phyloP scores from a whole-genome alignment of 441 rosid genomes.

The Pelargonium australe region DNA sequence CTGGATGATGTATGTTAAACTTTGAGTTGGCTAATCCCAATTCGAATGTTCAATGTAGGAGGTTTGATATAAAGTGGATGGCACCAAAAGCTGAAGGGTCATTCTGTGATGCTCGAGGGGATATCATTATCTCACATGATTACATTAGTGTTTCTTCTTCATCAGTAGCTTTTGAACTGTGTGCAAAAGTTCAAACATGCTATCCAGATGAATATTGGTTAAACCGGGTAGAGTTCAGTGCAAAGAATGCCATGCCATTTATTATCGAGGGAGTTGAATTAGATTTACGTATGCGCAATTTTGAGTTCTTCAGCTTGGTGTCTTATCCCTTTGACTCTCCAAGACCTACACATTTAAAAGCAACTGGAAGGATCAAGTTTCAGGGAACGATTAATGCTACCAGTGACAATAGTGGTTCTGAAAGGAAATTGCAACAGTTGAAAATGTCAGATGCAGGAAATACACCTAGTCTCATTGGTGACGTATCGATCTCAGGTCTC shows the following conservation, averaged over 20 bases:
- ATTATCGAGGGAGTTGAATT: constrained; percentile 86
- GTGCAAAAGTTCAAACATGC: constrained; percentile 70
- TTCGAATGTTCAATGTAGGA: constrained; percentile 42
- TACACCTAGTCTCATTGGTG: constrained; percentile 65
- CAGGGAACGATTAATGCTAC: constrained; percentile 57
- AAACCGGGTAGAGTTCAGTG: constrained; percentile 37
- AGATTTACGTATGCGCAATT: constrained; percentile 93
- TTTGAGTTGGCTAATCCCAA: constrained; percentile 22
- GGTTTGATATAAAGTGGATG: constrained; percentile 94
- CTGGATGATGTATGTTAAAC: constrained; percentile 9
- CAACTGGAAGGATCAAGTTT: constrained; percentile 90
- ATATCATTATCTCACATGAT: constrained; percentile 87
- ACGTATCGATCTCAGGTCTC: constrained; percentile 78
- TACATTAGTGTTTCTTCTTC: constrained; percentile 75
- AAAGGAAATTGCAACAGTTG: constrained; percentile 25
- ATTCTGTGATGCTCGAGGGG: constrained; percentile 96
- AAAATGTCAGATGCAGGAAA: constrained; percentile 26
- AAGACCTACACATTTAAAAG: constrained; percentile 89
- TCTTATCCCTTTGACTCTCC: constrained; percentile 96
- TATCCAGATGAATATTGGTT: constrained; percentile 57
- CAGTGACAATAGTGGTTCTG: constrained; percentile 31
- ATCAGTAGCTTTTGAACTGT: constrained; percentile 80
- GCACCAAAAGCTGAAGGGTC: constrained; percentile 99
- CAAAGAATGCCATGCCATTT: constrained; percentile 52
- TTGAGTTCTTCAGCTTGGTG: constrained; percentile 91